Evolutionary conservation across 2,329 filamentous ascomycete species (phyloP).

Genomic region (Aspergillus piperis): DNA sequence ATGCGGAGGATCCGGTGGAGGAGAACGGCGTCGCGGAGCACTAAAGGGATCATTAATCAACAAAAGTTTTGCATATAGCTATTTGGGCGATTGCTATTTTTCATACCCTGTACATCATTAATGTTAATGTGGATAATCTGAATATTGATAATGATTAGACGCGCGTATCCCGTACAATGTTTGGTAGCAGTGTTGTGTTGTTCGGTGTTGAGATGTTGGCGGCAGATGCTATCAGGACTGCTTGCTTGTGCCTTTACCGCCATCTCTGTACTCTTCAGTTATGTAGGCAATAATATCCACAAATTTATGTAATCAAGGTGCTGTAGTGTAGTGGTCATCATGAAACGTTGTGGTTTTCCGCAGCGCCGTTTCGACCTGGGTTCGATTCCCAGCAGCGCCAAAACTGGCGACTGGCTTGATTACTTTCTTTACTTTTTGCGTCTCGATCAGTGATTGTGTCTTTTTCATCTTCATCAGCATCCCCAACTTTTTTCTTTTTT

Average conservation of each 20-base stretch:
- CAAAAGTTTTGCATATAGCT: neutral
- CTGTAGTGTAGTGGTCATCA: slow-evolving; percentile 14
- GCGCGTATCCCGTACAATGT: no score
- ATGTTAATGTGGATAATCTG: neutral
- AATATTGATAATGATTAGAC: no score
- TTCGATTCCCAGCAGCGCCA: slow-evolving; percentile 14
- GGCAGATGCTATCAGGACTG: neutral
- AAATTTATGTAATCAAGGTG: slow-evolving; percentile 7
- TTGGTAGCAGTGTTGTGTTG: no score
- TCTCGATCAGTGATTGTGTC: no score
- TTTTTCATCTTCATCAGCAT: no score
- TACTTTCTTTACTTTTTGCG: neutral
- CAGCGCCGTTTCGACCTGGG: slow-evolving; percentile 11
- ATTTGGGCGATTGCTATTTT: neutral
- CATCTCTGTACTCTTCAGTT: neutral
- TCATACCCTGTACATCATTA: neutral
- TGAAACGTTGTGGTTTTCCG: slow-evolving; percentile 10
- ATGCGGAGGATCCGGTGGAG: slow-evolving; percentile 25
- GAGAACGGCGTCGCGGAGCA: neutral
- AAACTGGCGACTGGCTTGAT: slow-evolving; percentile 10
- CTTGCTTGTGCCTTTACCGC: neutral
- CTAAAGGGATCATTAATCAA: neutral
- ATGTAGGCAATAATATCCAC: neutral
- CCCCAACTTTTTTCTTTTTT: no score
- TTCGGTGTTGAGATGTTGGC: neutral